A percentile compares a stretch with the other conserved stretches of the same genome.
These are phyloP conservation scores for Naumovozyma castellii DNA, from an alignment of 805 yeast genomes.

Conservation along the genomic window DNA sequence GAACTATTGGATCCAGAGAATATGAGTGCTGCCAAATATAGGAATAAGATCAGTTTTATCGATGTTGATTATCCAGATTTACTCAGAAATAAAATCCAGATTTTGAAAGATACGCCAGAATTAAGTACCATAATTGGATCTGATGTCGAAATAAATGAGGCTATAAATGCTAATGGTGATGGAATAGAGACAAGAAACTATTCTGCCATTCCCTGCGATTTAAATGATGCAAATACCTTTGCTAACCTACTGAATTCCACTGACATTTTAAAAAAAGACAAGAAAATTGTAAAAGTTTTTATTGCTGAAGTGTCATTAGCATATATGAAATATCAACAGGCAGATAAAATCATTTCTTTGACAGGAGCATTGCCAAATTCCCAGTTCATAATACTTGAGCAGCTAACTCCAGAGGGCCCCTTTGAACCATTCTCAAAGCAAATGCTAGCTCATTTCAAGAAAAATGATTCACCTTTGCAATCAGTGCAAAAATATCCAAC, in stretches of 20 bases:
- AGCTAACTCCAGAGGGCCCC: conserved; percentile 54
- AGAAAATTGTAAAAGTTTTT: conserved; percentile 42
- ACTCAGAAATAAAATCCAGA: conserved; percentile 42
- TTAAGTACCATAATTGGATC: conserved; percentile 39
- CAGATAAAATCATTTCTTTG: conserved; percentile 50
- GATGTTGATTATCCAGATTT: conserved; percentile 74
- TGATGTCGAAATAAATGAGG: neutral
- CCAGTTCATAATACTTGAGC: conserved; percentile 62
- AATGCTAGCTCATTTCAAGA: conserved; percentile 63
- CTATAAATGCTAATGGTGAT: conserved; percentile 15
- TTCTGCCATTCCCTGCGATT: conserved; percentile 56
- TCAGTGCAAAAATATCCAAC: conserved; percentile 53
- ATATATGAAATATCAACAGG: conserved; percentile 59
- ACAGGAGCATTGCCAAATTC: conserved; percentile 37
- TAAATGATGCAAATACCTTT: conserved; percentile 40
- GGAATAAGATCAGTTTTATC: conserved; percentile 39
- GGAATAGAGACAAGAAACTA: conserved; percentile 37
- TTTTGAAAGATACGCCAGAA: conserved; percentile 42
- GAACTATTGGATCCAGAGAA: conserved; percentile 34
- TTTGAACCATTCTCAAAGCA: conserved; percentile 61
- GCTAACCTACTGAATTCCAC: conserved; percentile 8
- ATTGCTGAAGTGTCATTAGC: conserved; percentile 79
- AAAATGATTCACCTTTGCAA: conserved; percentile 57
- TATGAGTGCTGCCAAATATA: conserved; percentile 20
- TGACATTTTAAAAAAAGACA: conserved; percentile 8